phyloP scores from a whole-genome alignment of 306 rosid genomes.

The Cucurbita pepo region DNA sequence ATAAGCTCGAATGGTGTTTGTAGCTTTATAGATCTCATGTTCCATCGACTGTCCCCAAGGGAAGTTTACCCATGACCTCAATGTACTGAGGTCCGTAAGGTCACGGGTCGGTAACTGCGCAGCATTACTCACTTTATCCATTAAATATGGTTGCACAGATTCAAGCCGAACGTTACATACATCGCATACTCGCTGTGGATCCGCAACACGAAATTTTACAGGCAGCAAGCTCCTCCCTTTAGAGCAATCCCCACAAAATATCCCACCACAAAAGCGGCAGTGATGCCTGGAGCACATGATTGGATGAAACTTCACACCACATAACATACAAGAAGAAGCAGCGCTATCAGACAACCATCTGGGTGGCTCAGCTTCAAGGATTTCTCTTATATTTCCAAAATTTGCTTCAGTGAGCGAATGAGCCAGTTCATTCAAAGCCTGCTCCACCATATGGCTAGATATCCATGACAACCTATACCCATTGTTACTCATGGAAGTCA shows the following conservation, averaged over 20 bases:
- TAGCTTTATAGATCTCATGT: slow-evolving; percentile 81
- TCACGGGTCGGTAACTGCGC: slow-evolving; percentile 81
- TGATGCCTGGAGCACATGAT: slow-evolving; percentile 92
- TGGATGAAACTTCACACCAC: slow-evolving; percentile 86
- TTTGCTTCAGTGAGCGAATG: slow-evolving; percentile 74
- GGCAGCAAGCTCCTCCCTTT: slow-evolving; percentile 88
- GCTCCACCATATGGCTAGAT: slow-evolving; percentile 57
- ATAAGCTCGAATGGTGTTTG: slow-evolving; percentile 58
- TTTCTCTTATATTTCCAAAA: slow-evolving; percentile 44
- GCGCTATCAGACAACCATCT: slow-evolving; percentile 93
- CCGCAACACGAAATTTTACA: slow-evolving; percentile 46
- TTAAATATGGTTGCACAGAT: slow-evolving; percentile 70
- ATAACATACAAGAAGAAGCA: slow-evolving; percentile 82
- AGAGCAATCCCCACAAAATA: slow-evolving; percentile 86
- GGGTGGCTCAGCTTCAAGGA: slow-evolving; percentile 80
- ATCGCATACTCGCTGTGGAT: slow-evolving; percentile 90
- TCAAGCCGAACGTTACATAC: slow-evolving; percentile 87
- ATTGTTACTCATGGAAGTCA: slow-evolving; percentile 48
- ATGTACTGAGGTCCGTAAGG: slow-evolving; percentile 82
- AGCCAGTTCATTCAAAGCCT: slow-evolving; percentile 91
- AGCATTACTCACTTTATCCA: slow-evolving; percentile 89
- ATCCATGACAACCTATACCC: slow-evolving; percentile 38
- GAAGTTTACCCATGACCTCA: slow-evolving; percentile 85
- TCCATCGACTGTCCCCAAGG: slow-evolving; percentile 98
- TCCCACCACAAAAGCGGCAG: slow-evolving; percentile 95